Evolutionary conservation across 2,329 filamentous ascomycete genomes (phyloP).

Genomic region (Juglanconis sp.): DNA sequence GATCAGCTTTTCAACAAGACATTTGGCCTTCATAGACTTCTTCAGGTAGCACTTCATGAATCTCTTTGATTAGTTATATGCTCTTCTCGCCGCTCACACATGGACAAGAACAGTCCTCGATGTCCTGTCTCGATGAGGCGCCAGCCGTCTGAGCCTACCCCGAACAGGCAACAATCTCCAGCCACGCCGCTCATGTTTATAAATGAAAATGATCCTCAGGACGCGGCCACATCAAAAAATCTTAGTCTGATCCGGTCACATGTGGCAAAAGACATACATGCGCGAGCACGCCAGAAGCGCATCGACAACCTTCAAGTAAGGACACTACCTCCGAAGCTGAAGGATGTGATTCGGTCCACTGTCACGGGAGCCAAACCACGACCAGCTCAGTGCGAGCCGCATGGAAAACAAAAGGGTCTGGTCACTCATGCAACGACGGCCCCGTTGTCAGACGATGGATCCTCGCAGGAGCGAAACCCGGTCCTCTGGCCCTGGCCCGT

Average conservation of each 20-base stretch:
- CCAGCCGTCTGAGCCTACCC: neutral
- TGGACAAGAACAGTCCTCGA: neutral
- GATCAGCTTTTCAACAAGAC: too few relatives aligned
- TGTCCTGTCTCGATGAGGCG: neutral
- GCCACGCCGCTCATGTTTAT: neutral
- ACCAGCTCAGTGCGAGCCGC: too few relatives aligned
- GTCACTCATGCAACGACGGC: too few relatives aligned
- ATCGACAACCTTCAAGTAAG: neutral
- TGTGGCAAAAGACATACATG: neutral
- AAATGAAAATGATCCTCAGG: neutral
- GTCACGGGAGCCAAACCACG: too few relatives aligned
- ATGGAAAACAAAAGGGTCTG: too few relatives aligned
- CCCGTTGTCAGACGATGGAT: too few relatives aligned
- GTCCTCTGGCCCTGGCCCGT: neutral
- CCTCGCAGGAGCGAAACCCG: neutral
- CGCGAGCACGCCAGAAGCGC: neutral
- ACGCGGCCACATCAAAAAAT: neutral
- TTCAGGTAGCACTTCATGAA: too few relatives aligned
- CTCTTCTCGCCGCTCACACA: neutral
- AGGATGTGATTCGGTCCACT: too few relatives aligned
- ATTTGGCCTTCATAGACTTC: too few relatives aligned
- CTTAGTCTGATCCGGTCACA: neutral
- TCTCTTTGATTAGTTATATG: neutral
- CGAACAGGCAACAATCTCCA: neutral
- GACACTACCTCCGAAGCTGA: neutral